phyloP scores from a whole-genome alignment of 2,329 filamentous ascomycete species.

The Neofusicoccum laricinum region DNA sequence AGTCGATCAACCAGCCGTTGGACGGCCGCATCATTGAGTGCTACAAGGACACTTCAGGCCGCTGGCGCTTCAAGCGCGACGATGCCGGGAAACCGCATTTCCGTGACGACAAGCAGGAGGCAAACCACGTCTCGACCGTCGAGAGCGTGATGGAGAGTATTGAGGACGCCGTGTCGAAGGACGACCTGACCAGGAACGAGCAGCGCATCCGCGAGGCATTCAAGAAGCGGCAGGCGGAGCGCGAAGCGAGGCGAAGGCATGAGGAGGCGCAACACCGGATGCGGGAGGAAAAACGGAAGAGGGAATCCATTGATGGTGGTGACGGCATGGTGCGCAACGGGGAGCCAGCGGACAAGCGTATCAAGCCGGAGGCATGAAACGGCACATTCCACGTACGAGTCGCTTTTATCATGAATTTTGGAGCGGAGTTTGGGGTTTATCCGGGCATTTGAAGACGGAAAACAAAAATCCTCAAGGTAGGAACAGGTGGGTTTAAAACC shows the following conservation, averaged over 20 bases:
- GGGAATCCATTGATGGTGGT: conserved; percentile 9
- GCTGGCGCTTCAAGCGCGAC: conserved; percentile 70
- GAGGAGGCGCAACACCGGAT: conserved; percentile 14
- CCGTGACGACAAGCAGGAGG: conserved; percentile 87
- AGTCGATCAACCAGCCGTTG: conserved; percentile 69
- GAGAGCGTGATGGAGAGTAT: conserved; percentile 88
- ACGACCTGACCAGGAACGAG: conserved; percentile 71
- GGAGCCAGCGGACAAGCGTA: conserved; percentile 11
- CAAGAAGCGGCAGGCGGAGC: conserved; percentile 60
- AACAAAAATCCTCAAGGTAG: background rate
- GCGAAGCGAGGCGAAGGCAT: conserved; percentile 18
- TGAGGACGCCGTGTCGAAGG: conserved; percentile 75
- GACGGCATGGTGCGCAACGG: background rate
- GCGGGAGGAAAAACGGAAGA: conserved; percentile 22
- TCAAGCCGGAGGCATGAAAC: background rate
- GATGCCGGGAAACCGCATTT: conserved; percentile 64
- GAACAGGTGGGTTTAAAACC: background rate
- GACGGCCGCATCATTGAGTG: conserved; percentile 89
- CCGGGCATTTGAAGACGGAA: background rate
- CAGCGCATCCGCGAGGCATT: conserved; percentile 73
- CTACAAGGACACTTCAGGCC: conserved; percentile 68
- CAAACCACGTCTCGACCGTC: conserved; percentile 83
- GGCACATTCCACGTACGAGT: background rate
- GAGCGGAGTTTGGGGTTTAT: background rate
- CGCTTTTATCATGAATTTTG: background rate